phyloP scores from a whole-genome alignment of 305 asterid species.

The Ajuga reptans region DNA sequence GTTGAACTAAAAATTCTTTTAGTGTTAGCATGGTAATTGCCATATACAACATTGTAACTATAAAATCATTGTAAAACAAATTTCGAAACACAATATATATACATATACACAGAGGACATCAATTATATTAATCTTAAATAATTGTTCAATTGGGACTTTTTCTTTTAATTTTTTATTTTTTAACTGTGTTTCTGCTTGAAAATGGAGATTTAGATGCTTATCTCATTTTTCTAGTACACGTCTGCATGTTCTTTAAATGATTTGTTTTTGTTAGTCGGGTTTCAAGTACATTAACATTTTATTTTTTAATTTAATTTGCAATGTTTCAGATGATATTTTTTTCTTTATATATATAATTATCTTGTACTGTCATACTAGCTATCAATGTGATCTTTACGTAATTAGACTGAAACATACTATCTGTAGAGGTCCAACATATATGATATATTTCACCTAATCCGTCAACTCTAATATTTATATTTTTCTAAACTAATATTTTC shows the following conservation, averaged over 20 bases:
- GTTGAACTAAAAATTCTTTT: no score
- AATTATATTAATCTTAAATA: no score
- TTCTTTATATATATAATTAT: background rate
- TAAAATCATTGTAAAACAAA: no score
- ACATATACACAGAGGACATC: no score
- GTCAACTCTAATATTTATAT: slow-evolving; percentile 4
- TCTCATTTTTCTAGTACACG: background rate
- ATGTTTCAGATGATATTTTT: background rate
- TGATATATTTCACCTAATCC: background rate
- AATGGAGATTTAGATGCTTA: background rate
- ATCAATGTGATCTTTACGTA: slow-evolving; percentile 2
- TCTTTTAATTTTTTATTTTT: no score
- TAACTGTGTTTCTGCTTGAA: background rate
- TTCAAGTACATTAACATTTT: no score
- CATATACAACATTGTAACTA: no score
- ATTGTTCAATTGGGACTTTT: no score
- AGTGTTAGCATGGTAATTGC: no score
- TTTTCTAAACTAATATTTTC: background rate
- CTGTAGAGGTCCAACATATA: background rate
- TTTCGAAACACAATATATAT: no score
- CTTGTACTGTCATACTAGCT: background rate
- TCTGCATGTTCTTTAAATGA: background rate
- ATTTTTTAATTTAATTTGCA: background rate
- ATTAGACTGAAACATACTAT: slow-evolving; percentile 14
- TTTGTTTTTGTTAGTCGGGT: no score